Percentiles rank a stretch among this genome's conserved stretches.
Conservation (phyloP, 371 early-diverging fungal species). For the Nematocida minor region DNA sequence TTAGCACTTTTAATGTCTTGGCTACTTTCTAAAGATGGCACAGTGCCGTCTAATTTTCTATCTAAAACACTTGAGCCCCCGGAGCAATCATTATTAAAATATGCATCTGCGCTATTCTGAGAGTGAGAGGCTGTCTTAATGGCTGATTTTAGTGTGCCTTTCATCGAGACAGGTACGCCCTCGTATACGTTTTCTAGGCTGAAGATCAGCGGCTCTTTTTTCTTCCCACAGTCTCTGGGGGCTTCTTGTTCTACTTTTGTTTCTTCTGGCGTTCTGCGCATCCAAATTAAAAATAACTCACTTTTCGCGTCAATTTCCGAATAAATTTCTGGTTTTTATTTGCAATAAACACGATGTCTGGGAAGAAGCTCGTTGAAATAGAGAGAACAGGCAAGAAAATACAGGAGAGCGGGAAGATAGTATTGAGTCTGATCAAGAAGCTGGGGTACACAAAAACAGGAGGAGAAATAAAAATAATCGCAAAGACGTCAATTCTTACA, state of each 20-base stretch:
- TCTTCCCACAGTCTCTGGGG: not conserved
- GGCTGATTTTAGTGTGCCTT: not conserved
- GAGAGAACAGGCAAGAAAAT: constrained; percentile 42
- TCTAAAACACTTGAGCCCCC: no score
- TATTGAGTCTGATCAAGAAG: constrained; percentile 36
- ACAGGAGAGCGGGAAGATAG: constrained; percentile 30
- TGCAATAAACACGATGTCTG: constrained; percentile 10
- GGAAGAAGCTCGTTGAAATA: constrained; percentile 46
- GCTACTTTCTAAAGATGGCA: no score
- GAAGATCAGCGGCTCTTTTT: not conserved
- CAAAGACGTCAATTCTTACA: not conserved
- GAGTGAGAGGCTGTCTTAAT: no score
- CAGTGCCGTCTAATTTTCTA: no score
- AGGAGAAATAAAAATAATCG: constrained; percentile 27
- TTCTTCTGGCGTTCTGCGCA: no score
- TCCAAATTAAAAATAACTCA: constrained; percentile 1
- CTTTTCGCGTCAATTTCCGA: not conserved
- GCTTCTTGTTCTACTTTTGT: not conserved
- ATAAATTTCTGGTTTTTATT: constrained; percentile 9
- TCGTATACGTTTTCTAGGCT: not conserved
- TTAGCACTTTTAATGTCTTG: no score
- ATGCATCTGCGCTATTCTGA: no score
- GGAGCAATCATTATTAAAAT: no score
- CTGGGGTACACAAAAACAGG: constrained; percentile 43
- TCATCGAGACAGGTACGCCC: not conserved